phyloP scores from a whole-genome alignment of 768 basidiomycete species.

The Russula vinacea region DNA sequence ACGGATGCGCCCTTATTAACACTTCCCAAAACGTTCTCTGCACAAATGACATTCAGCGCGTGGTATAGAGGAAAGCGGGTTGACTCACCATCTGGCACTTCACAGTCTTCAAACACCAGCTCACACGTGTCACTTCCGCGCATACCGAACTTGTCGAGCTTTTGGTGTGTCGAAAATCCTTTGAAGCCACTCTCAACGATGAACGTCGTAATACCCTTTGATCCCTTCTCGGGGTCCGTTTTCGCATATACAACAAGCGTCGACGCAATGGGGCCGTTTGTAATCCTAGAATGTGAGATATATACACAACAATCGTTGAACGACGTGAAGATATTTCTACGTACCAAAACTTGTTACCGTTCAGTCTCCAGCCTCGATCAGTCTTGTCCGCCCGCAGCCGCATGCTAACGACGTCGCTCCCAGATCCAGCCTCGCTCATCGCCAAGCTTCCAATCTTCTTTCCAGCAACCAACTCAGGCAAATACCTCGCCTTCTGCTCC shows the following conservation, averaged over 20 bases:
- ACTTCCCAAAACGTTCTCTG: conserved; percentile 81
- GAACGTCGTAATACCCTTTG: conserved; percentile 90
- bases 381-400: conserved; percentile 74
- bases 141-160: conserved; percentile 97
- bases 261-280: conserved; percentile 88
- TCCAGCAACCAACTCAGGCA: conserved; percentile 76
- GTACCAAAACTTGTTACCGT: conserved; percentile 93
- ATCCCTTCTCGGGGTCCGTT: conserved; percentile 69
- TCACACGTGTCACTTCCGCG: conserved; percentile 94
- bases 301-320: neutral
- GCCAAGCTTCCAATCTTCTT: conserved; percentile 85
- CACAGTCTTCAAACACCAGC: conserved; percentile 85
- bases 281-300: conserved; percentile 60
- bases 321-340: conserved; percentile 29
- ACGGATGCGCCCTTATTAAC: conserved; percentile 80
- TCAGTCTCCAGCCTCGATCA: conserved; percentile 71
- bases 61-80: conserved; percentile 14
- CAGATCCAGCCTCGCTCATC: conserved; percentile 91
- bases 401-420: conserved; percentile 97
- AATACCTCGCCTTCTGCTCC: conserved; percentile 79
- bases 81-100: conserved; percentile 75
- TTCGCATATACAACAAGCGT: conserved; percentile 93
- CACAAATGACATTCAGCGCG: neutral
- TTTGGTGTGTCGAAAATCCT: conserved; percentile 86
- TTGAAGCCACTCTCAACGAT: conserved; percentile 78